phyloP scores from a whole-genome alignment of 73 alveolate species.

The Paramecium primaurelia region DNA sequence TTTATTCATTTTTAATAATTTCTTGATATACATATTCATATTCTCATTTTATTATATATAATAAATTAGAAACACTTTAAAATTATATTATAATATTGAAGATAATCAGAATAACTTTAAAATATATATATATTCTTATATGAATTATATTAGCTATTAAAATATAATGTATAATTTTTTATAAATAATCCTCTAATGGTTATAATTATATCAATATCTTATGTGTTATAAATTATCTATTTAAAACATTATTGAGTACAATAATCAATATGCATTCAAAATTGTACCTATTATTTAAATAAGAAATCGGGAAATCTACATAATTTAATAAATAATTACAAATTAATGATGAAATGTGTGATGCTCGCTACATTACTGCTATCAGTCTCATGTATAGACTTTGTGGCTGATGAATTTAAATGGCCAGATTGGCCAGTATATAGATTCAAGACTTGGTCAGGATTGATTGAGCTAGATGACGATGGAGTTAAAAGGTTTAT shows the following conservation, averaged over 20 bases:
- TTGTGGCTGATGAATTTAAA: background rate
- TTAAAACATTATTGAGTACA: background rate
- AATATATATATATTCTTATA: no score
- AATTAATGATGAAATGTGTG: background rate
- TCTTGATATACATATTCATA: background rate
- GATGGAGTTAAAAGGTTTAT: background rate
- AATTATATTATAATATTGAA: no score
- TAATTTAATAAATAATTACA: background rate
- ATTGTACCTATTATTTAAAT: background rate
- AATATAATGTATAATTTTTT: no score
- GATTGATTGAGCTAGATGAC: background rate
- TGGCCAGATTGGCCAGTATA: conserved; percentile 41
- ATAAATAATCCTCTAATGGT: no score
- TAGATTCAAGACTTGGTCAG: conserved; percentile 23
- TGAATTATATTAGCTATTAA: no score
- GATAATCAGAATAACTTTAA: no score
- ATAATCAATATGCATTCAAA: background rate
- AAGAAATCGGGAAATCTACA: background rate
- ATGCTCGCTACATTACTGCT: background rate
- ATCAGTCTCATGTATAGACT: background rate
- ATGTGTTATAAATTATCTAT: background rate
- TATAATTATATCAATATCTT: background rate
- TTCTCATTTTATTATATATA: background rate
- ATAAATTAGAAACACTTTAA: background rate
- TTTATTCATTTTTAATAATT: background rate